phyloP scores from a whole-genome alignment of 805 yeast species.

The Kazachstania psychrophila region DNA sequence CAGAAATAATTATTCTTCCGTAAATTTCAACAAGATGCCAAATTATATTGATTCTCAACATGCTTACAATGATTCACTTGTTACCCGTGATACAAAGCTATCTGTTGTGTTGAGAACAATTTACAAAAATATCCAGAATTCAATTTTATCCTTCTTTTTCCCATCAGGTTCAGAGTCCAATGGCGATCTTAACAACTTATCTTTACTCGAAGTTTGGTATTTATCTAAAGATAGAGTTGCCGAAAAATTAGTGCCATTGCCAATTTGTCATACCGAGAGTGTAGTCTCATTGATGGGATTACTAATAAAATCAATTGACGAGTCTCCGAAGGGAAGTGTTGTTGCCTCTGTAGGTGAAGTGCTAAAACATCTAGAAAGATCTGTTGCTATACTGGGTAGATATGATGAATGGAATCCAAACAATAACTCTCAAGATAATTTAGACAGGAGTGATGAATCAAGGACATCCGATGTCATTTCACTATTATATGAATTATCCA shows the following conservation, averaged over 20 bases:
- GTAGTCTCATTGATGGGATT: slow-evolving; percentile 49
- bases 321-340: slow-evolving; percentile 50
- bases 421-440: slow-evolving; percentile 3
- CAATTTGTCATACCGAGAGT: slow-evolving; percentile 57
- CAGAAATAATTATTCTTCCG: neutral
- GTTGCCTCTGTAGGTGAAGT: slow-evolving; percentile 49
- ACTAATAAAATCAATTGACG: slow-evolving; percentile 45
- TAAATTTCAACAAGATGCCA: slow-evolving; percentile 3
- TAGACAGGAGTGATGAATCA: slow-evolving; percentile 14
- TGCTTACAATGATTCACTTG: slow-evolving; percentile 17
- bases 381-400: slow-evolving; percentile 46
- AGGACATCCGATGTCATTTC: slow-evolving; percentile 37
- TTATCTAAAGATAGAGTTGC: slow-evolving; percentile 41
- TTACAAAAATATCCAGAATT: slow-evolving; percentile 6
- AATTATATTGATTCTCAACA: slow-evolving; percentile 7
- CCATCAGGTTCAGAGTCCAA: slow-evolving; percentile 11
- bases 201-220: slow-evolving; percentile 23
- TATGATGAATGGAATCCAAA: slow-evolving; percentile 32
- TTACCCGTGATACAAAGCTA: slow-evolving; percentile 23
- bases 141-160: slow-evolving; percentile 18
- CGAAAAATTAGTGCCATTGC: slow-evolving; percentile 49
- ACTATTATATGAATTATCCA: slow-evolving; percentile 52
- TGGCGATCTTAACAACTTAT: slow-evolving; percentile 9
- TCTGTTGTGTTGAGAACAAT: slow-evolving; percentile 10
- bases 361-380: slow-evolving; percentile 48